Conservation (phyloP, 352 stramenopile species). For the Pythium vanterpoolii region DNA sequence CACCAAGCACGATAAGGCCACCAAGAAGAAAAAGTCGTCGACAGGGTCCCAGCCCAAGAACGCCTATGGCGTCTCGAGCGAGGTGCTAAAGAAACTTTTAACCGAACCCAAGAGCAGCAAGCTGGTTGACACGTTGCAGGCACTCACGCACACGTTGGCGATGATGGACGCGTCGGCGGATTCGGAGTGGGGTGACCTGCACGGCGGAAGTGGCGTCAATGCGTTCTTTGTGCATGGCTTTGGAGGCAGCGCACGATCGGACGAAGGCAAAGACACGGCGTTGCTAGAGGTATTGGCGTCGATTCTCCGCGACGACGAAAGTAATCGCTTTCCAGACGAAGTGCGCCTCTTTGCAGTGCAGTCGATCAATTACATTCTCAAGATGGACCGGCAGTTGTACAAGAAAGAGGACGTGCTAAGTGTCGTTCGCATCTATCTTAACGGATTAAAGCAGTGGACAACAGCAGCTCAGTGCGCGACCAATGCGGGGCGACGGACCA, state of each 20-base stretch:
- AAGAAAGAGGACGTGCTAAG: conserved; percentile 40
- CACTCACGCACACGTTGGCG: conserved; percentile 76
- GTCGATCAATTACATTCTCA: conserved; percentile 85
- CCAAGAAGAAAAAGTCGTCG: conserved; percentile 33
- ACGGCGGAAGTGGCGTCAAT: conserved; percentile 18
- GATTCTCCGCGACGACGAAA: conserved; percentile 48
- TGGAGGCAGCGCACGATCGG: conserved; percentile 20
- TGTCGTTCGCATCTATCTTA: conserved; percentile 55
- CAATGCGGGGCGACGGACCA: not conserved
- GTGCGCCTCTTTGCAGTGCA: conserved; percentile 64
- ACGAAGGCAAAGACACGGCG: conserved; percentile 56
- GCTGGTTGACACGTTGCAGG: conserved; percentile 66
- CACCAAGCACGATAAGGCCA: conserved; percentile 32
- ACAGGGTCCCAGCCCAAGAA: conserved; percentile 27
- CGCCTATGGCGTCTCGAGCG: conserved; percentile 67
- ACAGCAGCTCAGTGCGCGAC: not conserved
- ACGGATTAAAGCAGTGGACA: conserved; percentile 40
- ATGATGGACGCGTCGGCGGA: conserved; percentile 85
- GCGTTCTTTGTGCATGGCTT: conserved; percentile 63
- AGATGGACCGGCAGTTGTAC: conserved; percentile 72
- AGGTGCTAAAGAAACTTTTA: conserved; percentile 53
- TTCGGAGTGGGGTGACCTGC: conserved; percentile 61
- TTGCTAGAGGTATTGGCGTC: conserved; percentile 46
- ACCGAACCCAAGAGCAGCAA: conserved; percentile 43
- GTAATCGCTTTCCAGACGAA: conserved; percentile 35